Conservation (phyloP, 1,284 basidiomycete genomes). For the Ceratobasidium sp. region DNA sequence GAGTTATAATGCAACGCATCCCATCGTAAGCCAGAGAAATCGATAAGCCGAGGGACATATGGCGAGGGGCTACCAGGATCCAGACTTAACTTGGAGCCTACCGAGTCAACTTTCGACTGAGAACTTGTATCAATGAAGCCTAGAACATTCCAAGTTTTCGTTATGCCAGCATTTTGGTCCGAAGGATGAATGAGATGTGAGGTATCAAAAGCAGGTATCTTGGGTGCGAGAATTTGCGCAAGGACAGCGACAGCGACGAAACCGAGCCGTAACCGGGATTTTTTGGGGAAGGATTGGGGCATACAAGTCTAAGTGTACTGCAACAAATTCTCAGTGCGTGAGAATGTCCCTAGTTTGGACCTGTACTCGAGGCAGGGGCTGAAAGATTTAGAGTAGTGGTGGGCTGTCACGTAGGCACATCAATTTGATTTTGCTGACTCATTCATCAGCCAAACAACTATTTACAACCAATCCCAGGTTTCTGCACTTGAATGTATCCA, state of each 20-base stretch:
- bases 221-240: slow-evolving; percentile 13
- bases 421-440: slow-evolving; percentile 3
- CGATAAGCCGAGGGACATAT: neutral
- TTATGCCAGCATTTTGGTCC: neutral
- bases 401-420: neutral
- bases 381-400: neutral
- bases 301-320: neutral
- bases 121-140: too few relatives aligned
- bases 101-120: neutral
- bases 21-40: slow-evolving; percentile 76
- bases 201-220: slow-evolving; percentile 31
- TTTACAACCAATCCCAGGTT: too few relatives aligned
- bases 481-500: too few relatives aligned
- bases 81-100: neutral
- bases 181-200: slow-evolving; percentile 14
- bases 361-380: neutral
- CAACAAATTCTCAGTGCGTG: too few relatives aligned
- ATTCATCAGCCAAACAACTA: neutral
- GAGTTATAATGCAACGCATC: slow-evolving; percentile 86
- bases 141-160: neutral
- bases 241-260: neutral
- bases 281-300: neutral
- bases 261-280: slow-evolving; percentile 9
- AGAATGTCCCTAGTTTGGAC: too few relatives aligned
- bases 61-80: neutral